Base-by-base conservation (phyloP, 768 basidiomycete genomes). In the Floccularia luteovirens region DNA sequence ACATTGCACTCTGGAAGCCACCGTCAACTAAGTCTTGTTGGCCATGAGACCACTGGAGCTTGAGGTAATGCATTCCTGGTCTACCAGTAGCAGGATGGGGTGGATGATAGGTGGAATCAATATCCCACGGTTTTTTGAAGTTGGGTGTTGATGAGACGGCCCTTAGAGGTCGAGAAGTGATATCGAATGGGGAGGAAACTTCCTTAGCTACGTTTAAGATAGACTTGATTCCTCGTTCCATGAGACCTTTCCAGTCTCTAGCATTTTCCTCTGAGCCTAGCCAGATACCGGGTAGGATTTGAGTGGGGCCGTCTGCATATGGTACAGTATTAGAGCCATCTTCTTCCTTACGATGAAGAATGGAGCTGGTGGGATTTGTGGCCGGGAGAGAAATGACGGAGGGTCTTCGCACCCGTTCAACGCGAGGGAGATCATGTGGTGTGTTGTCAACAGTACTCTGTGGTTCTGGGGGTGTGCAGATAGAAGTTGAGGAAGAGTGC, bases 201-300 rank as follows among this genome's bases (percentile, higher is more conserved):
- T 96, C 91, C 64, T 93, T 91, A 33, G 91, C 91, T 24, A 94
- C 92, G 57, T 94, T 93, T 59, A 94, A 74, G 16, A 94, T 75
- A 32, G 84, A 77, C 45, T 72, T 76, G 54, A 93, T 90, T 27
- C 82, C 77, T 24, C 79, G 74, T 38, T 83, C 74, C 17, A 76
- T 53, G 43, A 93, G 77, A 20, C 69, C 67, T 30, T 65, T 66
- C 80, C 85, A 88, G 60, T 93, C 85, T 43, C 80, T 76, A 31
- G 86, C 90, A 50, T 93, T 92, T 61, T 91, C 90, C 59, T 93
- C 90, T 41, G 87, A 87, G 47, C 91, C 92, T 7, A 94, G 77
- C 82, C 83, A 94, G 43, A 94, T 69, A 36, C 82, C 78, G 2
- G 90, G 90, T 33, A 93, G 69, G 52, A 96, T 69, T 60, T 93